Evolutionary conservation across 192 early-diverging fungal genomes (phyloP), one percentile per base, ranked within the genome.

Genomic region (Coemansia sp.): DNA sequence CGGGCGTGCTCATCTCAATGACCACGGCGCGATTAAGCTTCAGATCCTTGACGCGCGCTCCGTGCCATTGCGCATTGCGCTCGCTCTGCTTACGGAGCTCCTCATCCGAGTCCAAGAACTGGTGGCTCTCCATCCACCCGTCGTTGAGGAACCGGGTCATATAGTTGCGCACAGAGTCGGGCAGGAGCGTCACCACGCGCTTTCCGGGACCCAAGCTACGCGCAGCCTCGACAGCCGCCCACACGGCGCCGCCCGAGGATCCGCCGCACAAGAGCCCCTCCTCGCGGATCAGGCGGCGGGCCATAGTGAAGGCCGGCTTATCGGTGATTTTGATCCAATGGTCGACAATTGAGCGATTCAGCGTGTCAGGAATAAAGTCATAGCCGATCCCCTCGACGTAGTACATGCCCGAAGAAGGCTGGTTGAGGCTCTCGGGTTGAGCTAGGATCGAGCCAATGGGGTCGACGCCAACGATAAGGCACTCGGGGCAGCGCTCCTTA

Each of bases 121-220:
- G 94, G 76, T 89, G 87, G 57, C 75, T 73, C 62, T 87, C 87
- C 95, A 99, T 97, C 97, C 95, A 99, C 39, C 91, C 92, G 76
- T 98, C 97, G 79, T 92, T 95, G 73, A 99, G 89, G 84, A 96
- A 96, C 80, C 98, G 98, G 70, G 95, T 94, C 96, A 99, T 99
- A 87, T 98, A 99, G 86, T 99, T 99, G 61, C 96, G 88, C 62
- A 97, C 95, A 12, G 95, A 96, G 83, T 99, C 97, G 34, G 97
- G 91, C 50, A 99, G 77, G n/a, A 99, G 77, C 10, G 98, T 95
- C 66, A 97, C 95, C 70, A 90, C 90, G 53, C 94, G 87, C 79
- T 97, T 89, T 52, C 94, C 95, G 36, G 91, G 84, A 64, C 90
- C 91, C 13, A 99, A 83, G 23, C 80, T 70, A 73, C 92, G 95